These are phyloP conservation scores for Basidioascus undulatus DNA, from an alignment of 768 basidiomycete genomes.

Conservation along the genomic window DNA sequence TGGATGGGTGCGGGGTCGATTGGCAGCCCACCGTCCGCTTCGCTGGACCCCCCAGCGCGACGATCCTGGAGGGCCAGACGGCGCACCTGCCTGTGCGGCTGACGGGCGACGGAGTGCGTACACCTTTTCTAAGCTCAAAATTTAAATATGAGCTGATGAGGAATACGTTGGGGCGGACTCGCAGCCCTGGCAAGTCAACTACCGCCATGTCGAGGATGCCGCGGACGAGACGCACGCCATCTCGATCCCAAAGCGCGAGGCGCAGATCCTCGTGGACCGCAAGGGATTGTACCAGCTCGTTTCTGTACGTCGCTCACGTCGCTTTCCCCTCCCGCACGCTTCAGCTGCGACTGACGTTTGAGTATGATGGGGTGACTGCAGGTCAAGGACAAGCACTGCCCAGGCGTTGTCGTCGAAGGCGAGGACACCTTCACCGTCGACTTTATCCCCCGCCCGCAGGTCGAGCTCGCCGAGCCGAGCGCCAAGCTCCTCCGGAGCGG, in stretches of 20 bases:
- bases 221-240: no score
- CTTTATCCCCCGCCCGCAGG: constrained; percentile 59
- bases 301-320: no score
- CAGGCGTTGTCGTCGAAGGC: constrained; percentile 35
- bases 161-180: not conserved
- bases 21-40: constrained; percentile 59
- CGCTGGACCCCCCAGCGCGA: constrained; percentile 29
- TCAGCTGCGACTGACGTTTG: no score
- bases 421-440: constrained; percentile 43
- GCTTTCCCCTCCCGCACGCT: no score
- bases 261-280: no score
- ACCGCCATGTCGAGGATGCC: constrained; percentile 39
- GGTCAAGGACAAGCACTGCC: constrained; percentile 62
- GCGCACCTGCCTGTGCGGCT: constrained; percentile 52
- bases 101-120: constrained; percentile 60
- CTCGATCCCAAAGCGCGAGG: no score
- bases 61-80: constrained; percentile 45
- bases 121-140: not conserved
- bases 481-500: constrained; percentile 22
- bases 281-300: no score
- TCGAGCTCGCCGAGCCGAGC: constrained; percentile 28
- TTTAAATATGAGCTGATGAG: constrained; percentile 4
- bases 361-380: no score
- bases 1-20: not conserved
- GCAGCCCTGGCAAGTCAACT: constrained; percentile 66